Base-by-base conservation (phyloP, 306 rosid species). In the Alnus glutinosa region DNA sequence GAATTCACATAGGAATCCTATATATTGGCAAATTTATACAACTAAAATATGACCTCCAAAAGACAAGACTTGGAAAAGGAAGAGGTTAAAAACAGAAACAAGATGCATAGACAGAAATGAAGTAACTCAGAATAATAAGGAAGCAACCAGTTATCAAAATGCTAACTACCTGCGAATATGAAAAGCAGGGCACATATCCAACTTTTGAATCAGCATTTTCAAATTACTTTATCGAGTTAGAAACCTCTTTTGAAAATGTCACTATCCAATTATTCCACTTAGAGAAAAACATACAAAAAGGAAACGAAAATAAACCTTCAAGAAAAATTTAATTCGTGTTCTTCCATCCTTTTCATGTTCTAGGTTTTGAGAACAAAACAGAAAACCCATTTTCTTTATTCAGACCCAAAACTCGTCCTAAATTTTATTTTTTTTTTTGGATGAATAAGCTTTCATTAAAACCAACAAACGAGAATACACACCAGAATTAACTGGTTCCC, bases 121-220 rank as follows among this genome's bases (percentile, higher is more conserved):
- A 50, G 66, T 74, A 55, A 67, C 47, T 49, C 66, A 51, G 37
- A 74, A 73, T 48, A 50, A 51, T 37, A 15, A 63, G 47, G 46
- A 58, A 23, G 15, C 30, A 34, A 63, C 19, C 14, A 36, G 30
- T 63, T 63, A 14, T 7, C 15, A 37, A 57, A 66, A 73, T 55
- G 11, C 30, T 59, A 79, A 66, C 68, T 70, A 57, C 23, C 71
- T 7, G 57, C 28, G 23, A 47, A 44, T 30, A 28, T 44, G 32
- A 62, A 54, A 57, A 55, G 30, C 71, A 79, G 61, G 59, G 77
- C 71, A 59, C 59, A 47, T 58, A 44, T 15, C 28, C 9, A 54
- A 34, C 50, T 76, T 79, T 76, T 70, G 36, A 58, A 55, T 49
- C 34, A 36, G 73, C 52, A 74, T 51, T 75, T 10, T 47, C 48